These are phyloP conservation scores for Boletus barrowsii DNA, from an alignment of 768 basidiomycete species.

Conservation along the genomic window DNA sequence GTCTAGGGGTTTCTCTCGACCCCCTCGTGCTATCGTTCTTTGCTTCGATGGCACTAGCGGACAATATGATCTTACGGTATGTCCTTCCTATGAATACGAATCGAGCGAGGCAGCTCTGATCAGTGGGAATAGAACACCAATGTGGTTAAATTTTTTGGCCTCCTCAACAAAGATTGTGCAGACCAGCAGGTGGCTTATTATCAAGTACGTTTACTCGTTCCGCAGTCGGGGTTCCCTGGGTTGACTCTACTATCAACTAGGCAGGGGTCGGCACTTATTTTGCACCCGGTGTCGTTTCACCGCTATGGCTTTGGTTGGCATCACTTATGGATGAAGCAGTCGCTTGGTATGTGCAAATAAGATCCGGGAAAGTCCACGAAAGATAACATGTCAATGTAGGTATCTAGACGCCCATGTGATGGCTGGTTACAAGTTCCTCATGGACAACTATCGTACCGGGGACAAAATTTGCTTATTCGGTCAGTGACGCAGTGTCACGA, in stretches of 20 bases:
- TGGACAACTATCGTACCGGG: constrained; percentile 72
- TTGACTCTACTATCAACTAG: constrained; percentile 22
- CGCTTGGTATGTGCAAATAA: constrained; percentile 53
- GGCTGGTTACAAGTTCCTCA: constrained; percentile 73
- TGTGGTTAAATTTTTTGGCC: constrained; percentile 63
- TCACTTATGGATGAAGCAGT: constrained; percentile 64
- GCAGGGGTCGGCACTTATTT: constrained; percentile 50
- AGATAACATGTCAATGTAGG: constrained; percentile 35
- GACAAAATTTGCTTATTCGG: constrained; percentile 77
- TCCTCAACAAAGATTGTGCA: constrained; percentile 58
- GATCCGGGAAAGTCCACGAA: neutral
- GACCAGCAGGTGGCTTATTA: constrained; percentile 65
- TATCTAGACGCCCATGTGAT: constrained; percentile 70
- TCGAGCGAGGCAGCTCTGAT: neutral
- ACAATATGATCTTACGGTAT: constrained; percentile 47
- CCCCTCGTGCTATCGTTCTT: constrained; percentile 50
- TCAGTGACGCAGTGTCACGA: constrained; percentile 20
- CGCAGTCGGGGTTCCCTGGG: neutral
- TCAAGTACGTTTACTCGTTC: constrained; percentile 45
- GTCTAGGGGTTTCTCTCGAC: neutral
- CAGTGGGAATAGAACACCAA: constrained; percentile 52
- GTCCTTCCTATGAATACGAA: constrained; percentile 11
- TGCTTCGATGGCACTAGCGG: constrained; percentile 70
- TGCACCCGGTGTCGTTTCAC: constrained; percentile 64
- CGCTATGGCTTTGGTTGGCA: constrained; percentile 55